Evolutionary conservation across 2,329 filamentous ascomycete species (phyloP).

Genomic region (Coccinonectria pachysandricola): DNA sequence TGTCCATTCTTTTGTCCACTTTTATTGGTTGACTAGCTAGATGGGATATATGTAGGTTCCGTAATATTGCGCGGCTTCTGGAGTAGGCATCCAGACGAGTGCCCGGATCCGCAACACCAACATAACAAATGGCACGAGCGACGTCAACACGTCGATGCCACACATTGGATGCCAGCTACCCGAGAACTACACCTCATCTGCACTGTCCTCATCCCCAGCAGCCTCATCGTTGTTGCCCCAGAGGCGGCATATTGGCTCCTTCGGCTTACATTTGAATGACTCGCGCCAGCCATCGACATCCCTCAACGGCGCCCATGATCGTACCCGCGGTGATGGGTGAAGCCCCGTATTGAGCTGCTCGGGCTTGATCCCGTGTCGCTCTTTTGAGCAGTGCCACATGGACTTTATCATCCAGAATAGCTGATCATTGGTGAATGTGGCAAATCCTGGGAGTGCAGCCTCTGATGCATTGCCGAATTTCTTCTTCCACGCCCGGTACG

Average conservation of each 20-base stretch:
- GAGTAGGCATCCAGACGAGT: too few species aligned
- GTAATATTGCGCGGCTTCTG: too few species aligned
- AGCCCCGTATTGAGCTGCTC: neutral
- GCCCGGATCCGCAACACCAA: too few species aligned
- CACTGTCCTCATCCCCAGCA: neutral
- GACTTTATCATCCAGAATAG: constrained; percentile 50
- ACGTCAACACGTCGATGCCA: too few species aligned
- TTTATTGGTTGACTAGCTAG: too few species aligned
- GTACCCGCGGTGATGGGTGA: constrained; percentile 9
- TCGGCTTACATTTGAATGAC: constrained; percentile 9
- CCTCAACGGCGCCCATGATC: constrained; percentile 4
- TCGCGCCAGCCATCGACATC: constrained; percentile 8
- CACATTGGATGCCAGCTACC: too few species aligned
- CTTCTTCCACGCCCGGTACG: constrained; percentile 46
- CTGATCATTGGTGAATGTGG: constrained; percentile 46
- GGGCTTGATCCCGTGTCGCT: neutral
- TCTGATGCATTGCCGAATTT: neutral
- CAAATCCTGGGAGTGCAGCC: constrained; percentile 37
- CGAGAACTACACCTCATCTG: too few species aligned
- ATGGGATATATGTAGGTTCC: too few species aligned
- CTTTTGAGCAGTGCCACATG: constrained; percentile 40
- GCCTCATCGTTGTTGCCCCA: constrained; percentile 2
- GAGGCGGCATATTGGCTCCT: constrained; percentile 4
- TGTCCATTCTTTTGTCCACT: too few species aligned
- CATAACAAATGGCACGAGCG: too few species aligned